These are phyloP conservation scores for Scenedesmus sp. DNA, from an alignment of 163 green algal genomes.

Conservation along the genomic window DNA sequence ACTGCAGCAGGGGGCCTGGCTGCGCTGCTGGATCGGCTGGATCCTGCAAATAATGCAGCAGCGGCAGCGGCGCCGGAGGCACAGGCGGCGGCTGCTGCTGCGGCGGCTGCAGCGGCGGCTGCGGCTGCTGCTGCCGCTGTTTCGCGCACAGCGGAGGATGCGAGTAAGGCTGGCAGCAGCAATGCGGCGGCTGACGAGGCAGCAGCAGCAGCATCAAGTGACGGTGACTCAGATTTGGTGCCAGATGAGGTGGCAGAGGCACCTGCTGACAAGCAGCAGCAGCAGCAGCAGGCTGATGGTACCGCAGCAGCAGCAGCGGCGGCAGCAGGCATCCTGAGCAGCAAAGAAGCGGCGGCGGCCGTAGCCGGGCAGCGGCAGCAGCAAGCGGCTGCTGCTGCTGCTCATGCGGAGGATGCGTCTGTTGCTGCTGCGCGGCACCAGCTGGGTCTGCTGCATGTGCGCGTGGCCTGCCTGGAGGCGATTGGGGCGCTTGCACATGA, in stretches of 20 bases:
- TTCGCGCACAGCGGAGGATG: constrained; percentile 1
- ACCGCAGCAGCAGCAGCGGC: constrained; percentile 1
- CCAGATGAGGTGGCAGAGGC: background rate
- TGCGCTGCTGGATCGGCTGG: constrained; percentile 43
- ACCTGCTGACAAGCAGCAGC: constrained; percentile 3
- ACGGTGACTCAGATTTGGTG: background rate
- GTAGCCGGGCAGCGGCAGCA: background rate
- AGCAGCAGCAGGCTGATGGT: background rate
- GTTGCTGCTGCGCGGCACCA: constrained; percentile 41
- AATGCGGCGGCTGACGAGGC: no score
- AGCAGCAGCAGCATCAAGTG: background rate
- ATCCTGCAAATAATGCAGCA: constrained; percentile 16
- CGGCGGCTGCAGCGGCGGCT: constrained; percentile 22
- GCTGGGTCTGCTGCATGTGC: constrained; percentile 43
- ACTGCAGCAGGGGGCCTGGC: constrained; percentile 42
- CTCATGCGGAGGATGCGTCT: background rate
- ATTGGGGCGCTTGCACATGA: constrained; percentile 13
- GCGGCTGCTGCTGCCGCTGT: constrained; percentile 17
- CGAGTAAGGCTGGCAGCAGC: background rate
- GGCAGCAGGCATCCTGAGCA: background rate
- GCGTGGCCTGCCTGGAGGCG: constrained; percentile 13
- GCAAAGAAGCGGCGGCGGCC: background rate
- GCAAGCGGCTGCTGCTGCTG: background rate
- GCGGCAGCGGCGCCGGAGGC: constrained; percentile 35
- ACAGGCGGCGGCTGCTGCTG: constrained; percentile 13